These are phyloP conservation scores for Cokeromyces recurvatus DNA, from an alignment of 371 early-diverging fungal genomes.

Conservation along the genomic window DNA sequence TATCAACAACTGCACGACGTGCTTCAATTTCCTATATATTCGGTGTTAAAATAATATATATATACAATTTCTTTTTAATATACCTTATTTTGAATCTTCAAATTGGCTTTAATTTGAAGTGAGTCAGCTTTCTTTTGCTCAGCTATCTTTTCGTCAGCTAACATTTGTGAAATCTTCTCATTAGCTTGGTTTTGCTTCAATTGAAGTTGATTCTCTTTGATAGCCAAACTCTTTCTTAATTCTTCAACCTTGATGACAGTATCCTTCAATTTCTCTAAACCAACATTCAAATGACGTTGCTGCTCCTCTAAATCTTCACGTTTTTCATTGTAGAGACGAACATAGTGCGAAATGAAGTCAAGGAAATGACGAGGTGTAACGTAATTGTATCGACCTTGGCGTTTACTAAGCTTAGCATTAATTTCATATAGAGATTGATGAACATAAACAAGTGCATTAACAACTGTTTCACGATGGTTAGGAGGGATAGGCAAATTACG, in stretches of 20 bases:
- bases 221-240: slow-evolving; percentile 83
- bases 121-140: slow-evolving; percentile 88
- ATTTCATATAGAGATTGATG: slow-evolving; percentile 88
- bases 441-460: slow-evolving; percentile 88
- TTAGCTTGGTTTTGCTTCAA: slow-evolving; percentile 89
- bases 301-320: slow-evolving; percentile 96
- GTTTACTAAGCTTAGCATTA: slow-evolving; percentile 79
- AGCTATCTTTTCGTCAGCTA: slow-evolving; percentile 94
- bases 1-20: slow-evolving; percentile 78
- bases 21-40: slow-evolving; percentile 65
- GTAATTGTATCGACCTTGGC: slow-evolving; percentile 78
- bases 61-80: neutral
- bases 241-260: slow-evolving; percentile 97
- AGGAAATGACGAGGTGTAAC: slow-evolving; percentile 97
- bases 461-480: slow-evolving; percentile 79
- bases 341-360: slow-evolving; percentile 95
- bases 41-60: neutral
- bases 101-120: slow-evolving; percentile 70
- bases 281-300: slow-evolving; percentile 96
- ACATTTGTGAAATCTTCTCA: slow-evolving; percentile 94
- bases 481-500: slow-evolving; percentile 71
- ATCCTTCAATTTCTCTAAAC: slow-evolving; percentile 92
- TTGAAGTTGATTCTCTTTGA: slow-evolving; percentile 85
- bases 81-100: slow-evolving; percentile 71
- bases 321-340: slow-evolving; percentile 86